phyloP scores from a whole-genome alignment of 106 monocot species.

The Dendrobium chrysotoxum region DNA sequence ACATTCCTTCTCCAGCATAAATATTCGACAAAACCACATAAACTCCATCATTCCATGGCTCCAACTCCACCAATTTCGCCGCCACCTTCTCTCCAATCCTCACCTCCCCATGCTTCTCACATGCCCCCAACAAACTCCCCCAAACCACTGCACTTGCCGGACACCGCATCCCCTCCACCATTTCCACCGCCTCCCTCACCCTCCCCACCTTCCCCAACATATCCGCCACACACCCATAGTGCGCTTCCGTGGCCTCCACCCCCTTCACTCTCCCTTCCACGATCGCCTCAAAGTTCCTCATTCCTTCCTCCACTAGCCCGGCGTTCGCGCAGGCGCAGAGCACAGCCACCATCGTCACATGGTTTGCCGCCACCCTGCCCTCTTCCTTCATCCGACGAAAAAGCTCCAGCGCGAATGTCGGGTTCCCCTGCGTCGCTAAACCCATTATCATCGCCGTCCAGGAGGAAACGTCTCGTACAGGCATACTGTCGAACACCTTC shows the following conservation, averaged over 20 bases:
- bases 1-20: conserved; percentile 44
- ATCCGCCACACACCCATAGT: conserved; percentile 70
- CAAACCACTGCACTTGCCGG: conserved; percentile 37
- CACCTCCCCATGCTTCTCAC: conserved; percentile 64
- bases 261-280: conserved; percentile 15
- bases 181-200: conserved; percentile 37
- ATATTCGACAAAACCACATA: conserved; percentile 76
- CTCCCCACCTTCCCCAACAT: conserved; percentile 60
- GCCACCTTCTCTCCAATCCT: conserved; percentile 58
- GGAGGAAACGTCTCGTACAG: conserved; percentile 33
- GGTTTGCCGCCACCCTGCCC: conserved; percentile 33
- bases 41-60: conserved; percentile 77
- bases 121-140: conserved; percentile 63
- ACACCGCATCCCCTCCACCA: conserved; percentile 47
- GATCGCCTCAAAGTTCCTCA: conserved; percentile 38
- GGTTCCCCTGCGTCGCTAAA: conserved; percentile 45
- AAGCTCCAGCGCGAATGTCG: conserved; percentile 23
- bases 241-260: conserved; percentile 34
- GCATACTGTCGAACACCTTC: conserved; percentile 37
- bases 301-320: conserved; percentile 47
- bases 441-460: conserved; percentile 76
- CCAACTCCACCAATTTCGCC: conserved; percentile 36
- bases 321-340: conserved; percentile 60
- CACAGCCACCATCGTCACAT: conserved; percentile 54
- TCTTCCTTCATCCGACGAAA: conserved; percentile 39